Conservation (phyloP, 1,284 basidiomycete species). For the Cryptococcus sp. region DNA sequence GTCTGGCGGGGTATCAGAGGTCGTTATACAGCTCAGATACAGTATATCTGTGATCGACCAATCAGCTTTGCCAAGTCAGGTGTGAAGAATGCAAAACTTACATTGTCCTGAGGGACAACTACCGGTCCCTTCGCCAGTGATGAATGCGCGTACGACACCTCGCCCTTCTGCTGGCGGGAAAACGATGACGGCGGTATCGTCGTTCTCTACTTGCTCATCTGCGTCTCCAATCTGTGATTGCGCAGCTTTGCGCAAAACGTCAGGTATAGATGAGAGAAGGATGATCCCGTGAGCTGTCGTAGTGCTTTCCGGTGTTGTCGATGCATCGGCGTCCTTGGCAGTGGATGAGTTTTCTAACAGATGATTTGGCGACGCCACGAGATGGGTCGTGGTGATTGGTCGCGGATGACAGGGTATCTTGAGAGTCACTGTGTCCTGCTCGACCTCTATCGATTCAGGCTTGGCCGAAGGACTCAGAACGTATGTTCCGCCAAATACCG, state of each 20-base stretch:
- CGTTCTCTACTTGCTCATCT: conserved; percentile 33
- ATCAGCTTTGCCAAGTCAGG: background rate
- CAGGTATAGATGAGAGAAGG: conserved; percentile 60
- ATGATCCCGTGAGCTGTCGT: conserved; percentile 65
- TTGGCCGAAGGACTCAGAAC: conserved; percentile 62
- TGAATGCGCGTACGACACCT: conserved; percentile 66
- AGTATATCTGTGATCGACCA: conserved; percentile 44
- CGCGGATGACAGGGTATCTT: conserved; percentile 62
- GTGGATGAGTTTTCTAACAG: conserved; percentile 54
- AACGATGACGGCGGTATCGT: conserved; percentile 74
- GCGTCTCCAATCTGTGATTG: conserved; percentile 12
- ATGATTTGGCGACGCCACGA: conserved; percentile 57
- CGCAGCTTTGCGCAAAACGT: conserved; percentile 15
- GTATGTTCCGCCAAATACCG: conserved; percentile 81
- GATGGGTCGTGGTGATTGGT: conserved; percentile 56
- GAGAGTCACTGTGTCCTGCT: conserved; percentile 48
- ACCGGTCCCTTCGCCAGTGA: conserved; percentile 82
- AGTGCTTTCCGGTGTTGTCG: background rate
- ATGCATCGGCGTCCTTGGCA: background rate
- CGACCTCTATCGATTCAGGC: conserved; percentile 27
- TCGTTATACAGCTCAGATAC: conserved; percentile 44
- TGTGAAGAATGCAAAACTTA: conserved; percentile 51
- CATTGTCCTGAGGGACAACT: conserved; percentile 82
- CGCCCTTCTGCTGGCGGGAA: conserved; percentile 72
- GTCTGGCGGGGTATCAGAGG: conserved; percentile 2